These are phyloP conservation scores for Boletus mariae DNA, from an alignment of 1,284 basidiomycete species.

Conservation along the genomic window DNA sequence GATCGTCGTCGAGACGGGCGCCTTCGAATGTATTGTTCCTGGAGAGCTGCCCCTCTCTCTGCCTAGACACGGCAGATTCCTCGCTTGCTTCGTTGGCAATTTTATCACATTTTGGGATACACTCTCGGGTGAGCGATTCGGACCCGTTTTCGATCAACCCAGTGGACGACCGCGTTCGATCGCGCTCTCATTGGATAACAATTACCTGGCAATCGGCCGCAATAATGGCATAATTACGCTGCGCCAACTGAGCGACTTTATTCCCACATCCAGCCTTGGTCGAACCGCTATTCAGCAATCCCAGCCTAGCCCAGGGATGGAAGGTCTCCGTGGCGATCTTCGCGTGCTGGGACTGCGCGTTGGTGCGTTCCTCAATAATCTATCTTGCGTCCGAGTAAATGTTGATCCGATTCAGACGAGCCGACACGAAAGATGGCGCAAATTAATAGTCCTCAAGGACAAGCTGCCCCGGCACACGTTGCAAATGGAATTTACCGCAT, in stretches of 20 bases:
- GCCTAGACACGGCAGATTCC: not conserved
- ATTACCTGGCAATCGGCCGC: not conserved
- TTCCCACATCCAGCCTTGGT: constrained; percentile 2
- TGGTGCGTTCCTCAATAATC: not conserved
- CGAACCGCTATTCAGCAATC: not conserved
- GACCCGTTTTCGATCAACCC: constrained; percentile 2
- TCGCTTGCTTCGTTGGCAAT: constrained; percentile 1
- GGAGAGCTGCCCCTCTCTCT: not conserved
- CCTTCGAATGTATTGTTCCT: constrained; percentile 1
- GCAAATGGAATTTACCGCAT: not conserved
- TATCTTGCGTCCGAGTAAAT: not conserved
- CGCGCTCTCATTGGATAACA: constrained; percentile 3
- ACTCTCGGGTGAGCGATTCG: not conserved
- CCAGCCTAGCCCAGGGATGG: not conserved
- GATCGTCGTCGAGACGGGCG: not conserved
- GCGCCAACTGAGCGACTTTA: constrained; percentile 1
- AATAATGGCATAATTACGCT: constrained; percentile 2
- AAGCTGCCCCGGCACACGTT: not conserved
- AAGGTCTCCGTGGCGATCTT: not conserved
- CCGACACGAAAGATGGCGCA: not conserved
- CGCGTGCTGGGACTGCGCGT: constrained; percentile 1
- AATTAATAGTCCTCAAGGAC: not conserved
- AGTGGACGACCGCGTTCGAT: not conserved
- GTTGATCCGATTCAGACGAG: not conserved
- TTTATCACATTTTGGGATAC: constrained; percentile 3